Base-by-base conservation (phyloP, 371 early-diverging fungal genomes). In the Rhizomucor miehei region DNA sequence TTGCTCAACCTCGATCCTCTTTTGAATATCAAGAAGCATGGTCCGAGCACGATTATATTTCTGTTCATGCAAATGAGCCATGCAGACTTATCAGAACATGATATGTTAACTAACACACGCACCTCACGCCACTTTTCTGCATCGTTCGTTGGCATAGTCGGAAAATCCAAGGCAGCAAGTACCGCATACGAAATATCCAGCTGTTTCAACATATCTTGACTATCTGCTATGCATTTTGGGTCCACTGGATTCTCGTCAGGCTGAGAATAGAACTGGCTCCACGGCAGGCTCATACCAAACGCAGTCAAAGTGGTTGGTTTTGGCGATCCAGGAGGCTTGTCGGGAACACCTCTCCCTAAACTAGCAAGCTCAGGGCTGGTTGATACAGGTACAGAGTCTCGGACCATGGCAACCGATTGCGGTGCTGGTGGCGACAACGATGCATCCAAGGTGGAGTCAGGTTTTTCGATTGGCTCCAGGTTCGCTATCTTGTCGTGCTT, bases 121-220 rank as follows among this genome's bases (percentile, higher is more conserved):
- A 24, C 23, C 23, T 44, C 25, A 38, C 41, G 44, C 35, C 29
- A 51, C 25, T 45, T 40, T 19, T 54, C 39, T 17, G 60, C 60
- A 37, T 60, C 54, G 23, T 45, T 17, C 29, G 54, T 21, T 37
- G 46, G 8, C 11, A 41, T 12, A 0, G 60, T 54, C 8, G 60
- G 36, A 24, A 54, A 60, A 35, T 49, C 43, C 19, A 36, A 20
- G 23, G 60, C 39, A 5, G 55, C 19, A 6, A 48, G n/a, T 2
- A 52, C 44, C 2, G 59, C 59, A 25, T 54, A 49, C 6, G 60
- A 44, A 5, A 60, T 44, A 19, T 48, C 44, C 11, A 60, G 23
- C 23, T 60, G 54, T 8, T 44, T 54, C 8, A 41, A 25, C 35
- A 60, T 54, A 13, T 35, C 49, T 2, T 10, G 25, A 8, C 21